Evolutionary conservation across 1,284 basidiomycete species (phyloP).

Genomic region (Mycena citricolor): DNA sequence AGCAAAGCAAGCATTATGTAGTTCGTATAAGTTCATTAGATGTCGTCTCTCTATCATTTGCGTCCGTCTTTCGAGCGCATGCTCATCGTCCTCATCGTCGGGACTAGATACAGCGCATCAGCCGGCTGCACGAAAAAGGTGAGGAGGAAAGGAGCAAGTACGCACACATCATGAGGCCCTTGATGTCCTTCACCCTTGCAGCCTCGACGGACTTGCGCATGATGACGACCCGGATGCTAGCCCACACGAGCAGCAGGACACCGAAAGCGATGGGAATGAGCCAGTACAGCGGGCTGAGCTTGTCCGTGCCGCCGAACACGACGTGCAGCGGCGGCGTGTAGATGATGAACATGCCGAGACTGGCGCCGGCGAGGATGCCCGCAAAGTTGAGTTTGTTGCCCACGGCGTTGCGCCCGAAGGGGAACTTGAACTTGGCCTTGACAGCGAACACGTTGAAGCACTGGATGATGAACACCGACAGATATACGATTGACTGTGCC

Average conservation of each 20-base stretch:
- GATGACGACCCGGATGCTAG: conserved; percentile 56
- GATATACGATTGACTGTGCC: conserved; percentile 66
- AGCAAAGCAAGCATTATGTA: no score
- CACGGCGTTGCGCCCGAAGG: conserved; percentile 57
- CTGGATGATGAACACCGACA: conserved; percentile 66
- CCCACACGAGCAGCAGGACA: conserved; percentile 56
- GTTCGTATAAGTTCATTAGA: no score
- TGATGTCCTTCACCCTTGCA: conserved; percentile 61
- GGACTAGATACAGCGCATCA: conserved; percentile 42
- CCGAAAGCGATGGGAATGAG: conserved; percentile 65
- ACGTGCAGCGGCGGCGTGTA: conserved; percentile 69
- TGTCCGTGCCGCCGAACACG: conserved; percentile 62
- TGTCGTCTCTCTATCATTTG: no score
- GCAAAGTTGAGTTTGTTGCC: conserved; percentile 65
- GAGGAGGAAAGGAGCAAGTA: conserved; percentile 15
- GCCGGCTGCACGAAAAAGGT: background rate
- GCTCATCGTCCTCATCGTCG: conserved; percentile 67
- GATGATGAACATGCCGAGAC: conserved; percentile 64
- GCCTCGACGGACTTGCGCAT: conserved; percentile 55
- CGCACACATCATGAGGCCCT: conserved; percentile 69
- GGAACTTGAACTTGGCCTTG: conserved; percentile 62
- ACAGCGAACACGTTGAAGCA: conserved; percentile 75
- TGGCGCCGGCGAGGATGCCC: conserved; percentile 62
- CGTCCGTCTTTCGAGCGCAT: conserved; percentile 58
- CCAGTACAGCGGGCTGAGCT: conserved; percentile 65